phyloP scores from a whole-genome alignment of 2,329 filamentous ascomycete genomes.

The Aureobasidium vineae region DNA sequence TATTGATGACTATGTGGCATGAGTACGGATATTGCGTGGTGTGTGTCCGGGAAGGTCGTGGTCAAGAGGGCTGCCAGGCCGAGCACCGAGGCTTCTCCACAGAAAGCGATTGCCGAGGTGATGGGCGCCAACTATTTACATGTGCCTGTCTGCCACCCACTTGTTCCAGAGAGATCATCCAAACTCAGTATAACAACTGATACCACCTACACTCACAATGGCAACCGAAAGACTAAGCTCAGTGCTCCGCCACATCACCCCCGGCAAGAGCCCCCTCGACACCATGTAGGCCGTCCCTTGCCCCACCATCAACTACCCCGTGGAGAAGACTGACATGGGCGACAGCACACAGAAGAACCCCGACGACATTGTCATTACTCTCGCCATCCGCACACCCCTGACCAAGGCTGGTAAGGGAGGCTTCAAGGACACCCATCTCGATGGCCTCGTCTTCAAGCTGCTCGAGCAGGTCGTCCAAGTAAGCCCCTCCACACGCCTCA shows the following conservation, averaged over 20 bases:
- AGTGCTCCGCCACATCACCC: conserved; percentile 81
- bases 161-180: conserved; percentile 2
- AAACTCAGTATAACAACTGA: conserved; percentile 3
- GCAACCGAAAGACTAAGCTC: conserved; percentile 81
- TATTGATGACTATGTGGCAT: no score
- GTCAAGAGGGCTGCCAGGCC: background rate
- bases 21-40: no score
- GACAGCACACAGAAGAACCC: conserved; percentile 83
- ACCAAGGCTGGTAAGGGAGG: conserved; percentile 87
- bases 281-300: conserved; percentile 61
- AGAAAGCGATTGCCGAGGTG: conserved; percentile 12
- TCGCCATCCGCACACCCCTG: conserved; percentile 84
- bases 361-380: conserved; percentile 95
- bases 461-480: conserved; percentile 59
- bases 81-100: conserved; percentile 21
- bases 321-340: conserved; percentile 26
- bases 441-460: conserved; percentile 80
- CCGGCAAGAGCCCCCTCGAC: conserved; percentile 64
- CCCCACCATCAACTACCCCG: conserved; percentile 59
- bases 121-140: conserved; percentile 9
- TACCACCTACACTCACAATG: conserved; percentile 50
- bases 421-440: conserved; percentile 89
- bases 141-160: background rate
- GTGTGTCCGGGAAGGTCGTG: background rate
- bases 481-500: background rate